Evolutionary conservation across 2,329 filamentous ascomycete genomes (phyloP).

Genomic region (Rhinocladiella similis): DNA sequence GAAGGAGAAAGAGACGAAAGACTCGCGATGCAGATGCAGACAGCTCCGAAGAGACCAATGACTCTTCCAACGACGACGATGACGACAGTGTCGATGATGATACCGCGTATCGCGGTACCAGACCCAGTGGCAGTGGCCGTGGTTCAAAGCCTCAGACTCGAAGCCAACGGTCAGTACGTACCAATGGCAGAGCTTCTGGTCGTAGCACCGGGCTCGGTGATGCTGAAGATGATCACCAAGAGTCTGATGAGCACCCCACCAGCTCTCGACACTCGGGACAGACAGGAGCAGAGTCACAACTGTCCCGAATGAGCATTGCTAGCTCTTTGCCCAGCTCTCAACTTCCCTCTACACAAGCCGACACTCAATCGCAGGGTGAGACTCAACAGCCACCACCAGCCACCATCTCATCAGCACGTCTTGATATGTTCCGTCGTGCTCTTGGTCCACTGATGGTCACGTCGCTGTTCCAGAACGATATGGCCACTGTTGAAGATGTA

Average conservation of each 20-base stretch:
- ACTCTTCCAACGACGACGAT: constrained; percentile 42
- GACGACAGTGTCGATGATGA: constrained; percentile 35
- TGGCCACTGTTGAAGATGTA: constrained; percentile 72
- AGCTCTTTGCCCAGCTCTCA: constrained; percentile 81
- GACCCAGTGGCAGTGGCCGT: constrained; percentile 30
- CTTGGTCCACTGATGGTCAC: constrained; percentile 82
- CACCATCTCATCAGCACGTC: constrained; percentile 70
- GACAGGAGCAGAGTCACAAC: constrained; percentile 42
- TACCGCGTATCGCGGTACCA: constrained; percentile 26
- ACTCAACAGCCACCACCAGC: constrained; percentile 56
- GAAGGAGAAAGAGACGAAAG: constrained; percentile 79
- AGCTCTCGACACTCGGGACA: constrained; percentile 39
- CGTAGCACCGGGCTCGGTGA: constrained; percentile 55
- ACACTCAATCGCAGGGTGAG: constrained; percentile 35
- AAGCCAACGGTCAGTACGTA: constrained; percentile 26
- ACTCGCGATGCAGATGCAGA: constrained; percentile 68
- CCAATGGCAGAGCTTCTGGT: constrained; percentile 36
- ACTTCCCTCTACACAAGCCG: constrained; percentile 47
- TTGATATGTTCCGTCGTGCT: constrained; percentile 74
- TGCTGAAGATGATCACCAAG: constrained; percentile 53
- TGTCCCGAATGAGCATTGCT: constrained; percentile 60
- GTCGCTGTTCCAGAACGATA: constrained; percentile 82
- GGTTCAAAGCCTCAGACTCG: constrained; percentile 26
- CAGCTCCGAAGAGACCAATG: constrained; percentile 62
- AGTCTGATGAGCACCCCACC: constrained; percentile 50